Evolutionary conservation across 495 filamentous ascomycete species (phyloP).

Genomic region (Aspergillus affinis): DNA sequence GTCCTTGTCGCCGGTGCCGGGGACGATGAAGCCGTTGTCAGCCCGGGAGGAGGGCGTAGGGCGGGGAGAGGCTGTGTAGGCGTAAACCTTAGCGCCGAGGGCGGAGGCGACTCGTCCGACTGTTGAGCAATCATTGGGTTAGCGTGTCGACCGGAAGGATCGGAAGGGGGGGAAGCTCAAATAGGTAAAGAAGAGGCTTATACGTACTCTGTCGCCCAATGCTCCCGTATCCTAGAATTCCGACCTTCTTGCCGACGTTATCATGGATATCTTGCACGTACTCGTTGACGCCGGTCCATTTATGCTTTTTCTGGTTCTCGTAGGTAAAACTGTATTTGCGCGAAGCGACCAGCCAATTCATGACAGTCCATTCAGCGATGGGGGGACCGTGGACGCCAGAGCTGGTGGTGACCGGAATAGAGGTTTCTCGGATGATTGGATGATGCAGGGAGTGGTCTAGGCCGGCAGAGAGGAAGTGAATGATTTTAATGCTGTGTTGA

Average conservation of each 20-base stretch:
- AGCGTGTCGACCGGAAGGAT: not conserved
- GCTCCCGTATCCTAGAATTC: slow-evolving; percentile 81
- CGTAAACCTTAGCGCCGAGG: slow-evolving; percentile 78
- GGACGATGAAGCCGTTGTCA: slow-evolving; percentile 68
- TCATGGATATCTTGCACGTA: slow-evolving; percentile 39
- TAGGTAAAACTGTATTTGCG: slow-evolving; percentile 51
- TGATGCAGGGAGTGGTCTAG: slow-evolving; percentile 62
- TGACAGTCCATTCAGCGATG: slow-evolving; percentile 74
- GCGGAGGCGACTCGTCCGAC: slow-evolving; percentile 66
- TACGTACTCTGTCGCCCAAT: slow-evolving; percentile 68
- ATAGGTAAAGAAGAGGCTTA: not conserved
- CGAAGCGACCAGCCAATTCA: slow-evolving; percentile 57
- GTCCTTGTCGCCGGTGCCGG: slow-evolving; percentile 75
- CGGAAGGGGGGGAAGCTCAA: not conserved
- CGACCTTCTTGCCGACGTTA: slow-evolving; percentile 57
- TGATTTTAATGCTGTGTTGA: slow-evolving; percentile 56
- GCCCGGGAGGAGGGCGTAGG: slow-evolving; percentile 53
- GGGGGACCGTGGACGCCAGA: slow-evolving; percentile 80
- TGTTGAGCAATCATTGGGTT: slow-evolving; percentile 10
- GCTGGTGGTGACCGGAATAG: slow-evolving; percentile 67
- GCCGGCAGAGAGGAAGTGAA: slow-evolving; percentile 77
- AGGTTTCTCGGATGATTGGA: slow-evolving; percentile 63
- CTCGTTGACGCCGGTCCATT: slow-evolving; percentile 30
- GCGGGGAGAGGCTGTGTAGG: slow-evolving; percentile 70
- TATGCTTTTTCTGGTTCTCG: slow-evolving; percentile 41